Evolutionary conservation across 371 early-diverging fungal species (phyloP).

Genomic region (Mucor indicus): DNA sequence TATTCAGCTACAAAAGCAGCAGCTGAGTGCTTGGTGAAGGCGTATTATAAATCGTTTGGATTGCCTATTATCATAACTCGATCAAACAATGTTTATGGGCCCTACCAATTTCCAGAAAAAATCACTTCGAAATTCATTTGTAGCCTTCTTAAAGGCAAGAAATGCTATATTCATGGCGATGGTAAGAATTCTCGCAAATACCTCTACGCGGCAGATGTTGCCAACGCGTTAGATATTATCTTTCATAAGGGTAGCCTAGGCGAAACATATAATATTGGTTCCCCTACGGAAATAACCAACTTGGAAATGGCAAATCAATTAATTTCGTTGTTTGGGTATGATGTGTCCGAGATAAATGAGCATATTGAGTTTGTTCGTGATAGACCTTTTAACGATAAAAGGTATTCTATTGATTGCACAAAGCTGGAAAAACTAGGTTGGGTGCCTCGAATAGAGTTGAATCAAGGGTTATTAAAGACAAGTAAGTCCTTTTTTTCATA

Average conservation of each 20-base stretch:
- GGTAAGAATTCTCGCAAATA: conserved; percentile 79
- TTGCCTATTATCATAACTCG: conserved; percentile 82
- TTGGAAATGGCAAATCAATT: conserved; percentile 64
- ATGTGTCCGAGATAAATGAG: conserved; percentile 21
- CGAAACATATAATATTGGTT: conserved; percentile 83
- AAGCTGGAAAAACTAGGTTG: conserved; percentile 74
- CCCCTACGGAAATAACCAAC: conserved; percentile 75
- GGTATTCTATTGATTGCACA: conserved; percentile 76
- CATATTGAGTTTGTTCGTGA: conserved; percentile 75
- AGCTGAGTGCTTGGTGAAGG: conserved; percentile 80
- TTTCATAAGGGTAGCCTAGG: conserved; percentile 67
- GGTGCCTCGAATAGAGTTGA: conserved; percentile 63
- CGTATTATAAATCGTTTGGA: conserved; percentile 80
- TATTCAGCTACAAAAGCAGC: conserved; percentile 91
- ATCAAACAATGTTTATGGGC: conserved; percentile 86
- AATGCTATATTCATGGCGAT: conserved; percentile 79
- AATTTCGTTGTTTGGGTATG: conserved; percentile 52
- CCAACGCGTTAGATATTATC: conserved; percentile 71
- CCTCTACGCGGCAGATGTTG: conserved; percentile 76
- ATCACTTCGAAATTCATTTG: conserved; percentile 86
- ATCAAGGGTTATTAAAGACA: conserved; percentile 68
- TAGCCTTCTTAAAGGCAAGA: conserved; percentile 57
- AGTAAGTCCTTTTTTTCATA: conserved; percentile 44
- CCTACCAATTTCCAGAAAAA: conserved; percentile 87
- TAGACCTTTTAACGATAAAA: conserved; percentile 77